These are phyloP conservation scores for Dipteronia sinensis DNA, from an alignment of 345 rosid genomes.

Conservation along the genomic window DNA sequence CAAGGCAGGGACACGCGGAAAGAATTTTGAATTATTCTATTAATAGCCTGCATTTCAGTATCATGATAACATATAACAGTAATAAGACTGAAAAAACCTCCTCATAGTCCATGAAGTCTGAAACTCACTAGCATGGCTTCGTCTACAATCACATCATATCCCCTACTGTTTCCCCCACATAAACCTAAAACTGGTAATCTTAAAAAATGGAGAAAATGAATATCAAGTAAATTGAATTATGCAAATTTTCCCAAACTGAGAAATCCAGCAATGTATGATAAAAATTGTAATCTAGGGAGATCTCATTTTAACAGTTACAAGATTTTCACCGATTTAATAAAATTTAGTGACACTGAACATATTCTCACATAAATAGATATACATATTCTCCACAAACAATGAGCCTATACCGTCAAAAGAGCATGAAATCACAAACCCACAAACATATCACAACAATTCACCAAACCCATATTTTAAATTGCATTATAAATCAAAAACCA, in stretches of 20 bases:
- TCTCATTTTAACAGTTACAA: background rate
- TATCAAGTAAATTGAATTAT: background rate
- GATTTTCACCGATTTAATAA: background rate
- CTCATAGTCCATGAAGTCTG: background rate
- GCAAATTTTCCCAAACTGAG: background rate
- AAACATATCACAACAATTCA: background rate
- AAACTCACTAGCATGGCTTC: background rate
- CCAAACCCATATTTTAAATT: slow-evolving; percentile 6
- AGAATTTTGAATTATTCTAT: too few species aligned
- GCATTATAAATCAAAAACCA: background rate
- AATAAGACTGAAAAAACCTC: background rate
- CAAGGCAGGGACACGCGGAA: too few species aligned
- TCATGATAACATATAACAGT: background rate
- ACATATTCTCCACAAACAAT: background rate
- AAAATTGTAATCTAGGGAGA: background rate
- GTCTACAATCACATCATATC: background rate
- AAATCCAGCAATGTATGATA: slow-evolving; percentile 6
- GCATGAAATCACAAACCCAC: slow-evolving; percentile 2
- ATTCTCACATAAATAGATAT: background rate
- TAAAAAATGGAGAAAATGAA: background rate
- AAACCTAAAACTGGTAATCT: background rate
- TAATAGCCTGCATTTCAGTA: background rate
- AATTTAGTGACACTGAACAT: background rate
- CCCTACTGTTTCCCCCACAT: background rate
- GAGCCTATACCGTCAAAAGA: background rate